Percentiles rank a stretch among this genome's conserved stretches.
phyloP scores from a whole-genome alignment of 495 filamentous ascomycete genomes.

The Podospora comata region DNA sequence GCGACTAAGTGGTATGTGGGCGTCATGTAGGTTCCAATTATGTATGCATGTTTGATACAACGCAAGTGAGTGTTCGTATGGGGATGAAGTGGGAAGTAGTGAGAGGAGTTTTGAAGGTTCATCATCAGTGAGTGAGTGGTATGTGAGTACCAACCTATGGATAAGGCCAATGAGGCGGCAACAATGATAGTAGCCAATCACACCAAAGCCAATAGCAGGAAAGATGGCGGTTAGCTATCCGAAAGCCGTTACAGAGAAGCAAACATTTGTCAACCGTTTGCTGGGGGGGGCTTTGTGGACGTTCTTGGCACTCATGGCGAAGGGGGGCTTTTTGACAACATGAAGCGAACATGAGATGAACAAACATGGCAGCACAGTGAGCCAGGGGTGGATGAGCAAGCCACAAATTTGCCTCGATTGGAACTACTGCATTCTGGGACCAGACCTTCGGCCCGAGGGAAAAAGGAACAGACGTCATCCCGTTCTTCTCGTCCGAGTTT shows the following conservation, averaged over 20 bases:
- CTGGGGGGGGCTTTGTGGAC: not conserved
- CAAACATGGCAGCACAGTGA: not conserved
- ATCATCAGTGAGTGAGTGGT: not conserved
- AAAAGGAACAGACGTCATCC: not conserved
- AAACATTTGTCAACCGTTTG: not conserved
- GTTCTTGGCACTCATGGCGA: not conserved
- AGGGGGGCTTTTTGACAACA: not conserved
- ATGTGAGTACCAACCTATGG: too few species aligned
- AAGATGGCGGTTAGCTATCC: not conserved
- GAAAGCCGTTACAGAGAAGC: not conserved
- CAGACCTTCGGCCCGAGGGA: not conserved
- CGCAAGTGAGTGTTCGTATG: not conserved
- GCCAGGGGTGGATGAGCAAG: not conserved
- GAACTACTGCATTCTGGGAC: not conserved
- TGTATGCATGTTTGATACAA: not conserved
- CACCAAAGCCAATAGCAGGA: not conserved
- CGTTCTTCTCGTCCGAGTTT: not conserved
- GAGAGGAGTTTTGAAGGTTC: not conserved
- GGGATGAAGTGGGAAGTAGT: not conserved
- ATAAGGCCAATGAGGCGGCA: too few species aligned
- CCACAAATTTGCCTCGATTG: not conserved
- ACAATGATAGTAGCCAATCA: too few species aligned
- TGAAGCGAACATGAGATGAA: not conserved
- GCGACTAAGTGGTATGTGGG: not conserved
- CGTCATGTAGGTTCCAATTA: not conserved